Evolutionary conservation across 306 rosid genomes (phyloP), one percentile per base, ranked within the genome.

Genomic region (Cicer judaicum): DNA sequence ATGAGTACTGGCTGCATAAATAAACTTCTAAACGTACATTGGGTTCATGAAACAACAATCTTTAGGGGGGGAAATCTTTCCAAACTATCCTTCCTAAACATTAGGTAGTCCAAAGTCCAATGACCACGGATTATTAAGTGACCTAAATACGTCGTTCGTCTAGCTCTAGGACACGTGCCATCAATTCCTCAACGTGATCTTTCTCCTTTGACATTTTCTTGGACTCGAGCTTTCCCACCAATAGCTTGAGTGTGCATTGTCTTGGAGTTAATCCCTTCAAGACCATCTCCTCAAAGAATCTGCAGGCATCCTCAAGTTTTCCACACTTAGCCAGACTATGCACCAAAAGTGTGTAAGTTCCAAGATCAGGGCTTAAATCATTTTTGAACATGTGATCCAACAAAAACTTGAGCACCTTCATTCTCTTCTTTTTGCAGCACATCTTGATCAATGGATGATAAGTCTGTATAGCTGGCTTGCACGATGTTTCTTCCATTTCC

Each of bases 391-490:
- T 94, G 79, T 91, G 97, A 53, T 84, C 89, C 62, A 88, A 76
- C 72, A 94, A 77, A 83, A 94, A 83, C 70, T 76, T 70, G 40
- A 91, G 87, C 86, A 94, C 85, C 85, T 86, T 91, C 91, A 90
- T 90, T 73, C 96, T 88, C 82, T 88, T 94, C 90, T 86, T 90
- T 46, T 63, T 87, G 82, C 92, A 85, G 81, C 90, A 91, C 90
- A 94, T 85, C 89, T 90, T 94, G 80, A 94, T 66, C 82, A 94
- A 83, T 0, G 95, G 93, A 72, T 86, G 88, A 53, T 94, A 94
- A 13, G 97, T 94, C 80, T 76, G 70, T 7, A 87, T 47, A 4
- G 81, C 79, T 0, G 93, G 96, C 80, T 86, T 85, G 86, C 87
- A 84, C 0, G 78, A 70, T 8, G 74, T 73, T 21, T 91, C 95